Conservation (phyloP, 768 basidiomycete species). For the Macrocybe gigantea region DNA sequence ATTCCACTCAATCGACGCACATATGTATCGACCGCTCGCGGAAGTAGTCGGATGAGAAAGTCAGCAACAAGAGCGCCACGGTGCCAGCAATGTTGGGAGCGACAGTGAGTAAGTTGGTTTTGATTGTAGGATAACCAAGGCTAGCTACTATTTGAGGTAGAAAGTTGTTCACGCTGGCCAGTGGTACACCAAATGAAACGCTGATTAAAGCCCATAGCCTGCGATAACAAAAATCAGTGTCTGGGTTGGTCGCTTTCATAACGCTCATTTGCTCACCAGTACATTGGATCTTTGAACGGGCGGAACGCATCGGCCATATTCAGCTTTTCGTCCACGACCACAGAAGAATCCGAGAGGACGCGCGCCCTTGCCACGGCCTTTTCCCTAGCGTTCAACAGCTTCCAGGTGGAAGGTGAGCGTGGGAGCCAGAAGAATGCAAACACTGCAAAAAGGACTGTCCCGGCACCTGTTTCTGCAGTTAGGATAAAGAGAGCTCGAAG, state of each 20-base stretch:
- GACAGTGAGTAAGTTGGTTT: constrained; percentile 48
- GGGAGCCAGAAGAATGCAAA: constrained; percentile 45
- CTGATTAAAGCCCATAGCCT: constrained; percentile 43
- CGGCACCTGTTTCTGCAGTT: constrained; percentile 23
- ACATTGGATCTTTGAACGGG: constrained; percentile 37
- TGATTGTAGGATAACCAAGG: constrained; percentile 39
- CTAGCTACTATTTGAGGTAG: constrained; percentile 43
- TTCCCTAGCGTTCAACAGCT: constrained; percentile 27
- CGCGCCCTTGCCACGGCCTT: constrained; percentile 35
- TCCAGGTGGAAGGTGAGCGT: constrained; percentile 35
- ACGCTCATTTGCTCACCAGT: constrained; percentile 23
- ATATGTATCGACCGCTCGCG: constrained; percentile 45
- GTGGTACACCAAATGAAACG: constrained; percentile 40
- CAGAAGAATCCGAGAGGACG: constrained; percentile 41
- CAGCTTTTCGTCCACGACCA: constrained; percentile 32
- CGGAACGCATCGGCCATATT: constrained; percentile 37
- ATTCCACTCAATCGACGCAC: constrained; percentile 9
- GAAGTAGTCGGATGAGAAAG: constrained; percentile 48
- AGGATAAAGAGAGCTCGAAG: not conserved
- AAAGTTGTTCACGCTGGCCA: constrained; percentile 49
- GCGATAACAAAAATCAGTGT: not conserved
- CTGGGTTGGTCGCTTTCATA: not conserved
- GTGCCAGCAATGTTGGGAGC: constrained; percentile 48
- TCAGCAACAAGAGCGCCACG: constrained; percentile 35
- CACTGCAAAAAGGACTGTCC: constrained; percentile 34